These are phyloP conservation scores for Dendrocalamus latiflorus DNA, from an alignment of 202 grass and related monocot species.

Conservation along the genomic window DNA sequence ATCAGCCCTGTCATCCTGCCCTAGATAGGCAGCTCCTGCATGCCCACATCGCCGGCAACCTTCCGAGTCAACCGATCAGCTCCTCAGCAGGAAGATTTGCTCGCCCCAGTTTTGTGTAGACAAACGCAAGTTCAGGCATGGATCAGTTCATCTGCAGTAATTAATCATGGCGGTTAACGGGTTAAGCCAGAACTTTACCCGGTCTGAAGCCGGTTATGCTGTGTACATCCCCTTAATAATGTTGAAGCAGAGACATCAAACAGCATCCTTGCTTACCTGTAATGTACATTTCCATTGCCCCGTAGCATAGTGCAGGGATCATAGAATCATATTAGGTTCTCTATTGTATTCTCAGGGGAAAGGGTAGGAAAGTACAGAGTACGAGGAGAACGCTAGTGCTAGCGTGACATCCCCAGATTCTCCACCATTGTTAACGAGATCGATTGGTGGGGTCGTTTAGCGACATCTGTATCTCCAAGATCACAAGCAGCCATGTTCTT, in stretches of 20 bases:
- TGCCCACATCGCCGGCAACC: neutral
- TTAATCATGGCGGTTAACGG: too few relatives aligned
- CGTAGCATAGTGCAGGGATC: neutral
- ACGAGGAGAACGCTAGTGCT: neutral
- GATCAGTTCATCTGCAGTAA: too few relatives aligned
- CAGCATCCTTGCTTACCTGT: neutral
- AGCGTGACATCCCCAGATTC: too few relatives aligned
- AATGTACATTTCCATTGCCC: neutral
- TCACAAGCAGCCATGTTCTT: neutral
- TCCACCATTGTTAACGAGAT: too few relatives aligned
- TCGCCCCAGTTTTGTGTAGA: slow-evolving; percentile 22
- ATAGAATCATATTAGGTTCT: neutral
- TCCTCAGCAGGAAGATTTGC: neutral
- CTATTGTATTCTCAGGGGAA: neutral
- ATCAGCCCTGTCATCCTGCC: slow-evolving; percentile 53
- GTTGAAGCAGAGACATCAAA: too few relatives aligned
- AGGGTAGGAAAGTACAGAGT: slow-evolving; percentile 19
- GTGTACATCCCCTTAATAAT: too few relatives aligned
- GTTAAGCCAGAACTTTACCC: neutral
- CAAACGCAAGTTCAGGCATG: too few relatives aligned
- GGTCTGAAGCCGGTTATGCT: too few relatives aligned
- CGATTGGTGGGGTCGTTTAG: slow-evolving; percentile 8
- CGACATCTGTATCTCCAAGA: slow-evolving; percentile 11
- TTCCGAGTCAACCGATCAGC: neutral
- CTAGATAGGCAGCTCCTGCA: slow-evolving; percentile 4